These are phyloP conservation scores for Heliocybe sulcata DNA, from an alignment of 1,284 basidiomycete species.

Conservation along the genomic window DNA sequence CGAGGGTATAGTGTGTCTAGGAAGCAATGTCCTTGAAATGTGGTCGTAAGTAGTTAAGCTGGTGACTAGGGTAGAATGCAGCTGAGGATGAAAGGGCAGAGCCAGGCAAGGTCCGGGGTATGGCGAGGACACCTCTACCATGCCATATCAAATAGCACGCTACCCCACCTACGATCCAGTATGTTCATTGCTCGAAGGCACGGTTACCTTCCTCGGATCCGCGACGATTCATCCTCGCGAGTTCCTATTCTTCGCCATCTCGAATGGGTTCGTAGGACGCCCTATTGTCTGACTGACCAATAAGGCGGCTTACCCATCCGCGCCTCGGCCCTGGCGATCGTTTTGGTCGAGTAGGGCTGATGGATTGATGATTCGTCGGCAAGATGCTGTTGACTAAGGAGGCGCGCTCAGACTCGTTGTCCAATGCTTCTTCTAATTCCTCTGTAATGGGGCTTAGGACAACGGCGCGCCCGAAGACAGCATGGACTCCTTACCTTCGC, in stretches of 20 bases:
- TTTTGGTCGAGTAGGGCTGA: slow-evolving; percentile 16
- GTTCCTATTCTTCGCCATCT: slow-evolving; percentile 56
- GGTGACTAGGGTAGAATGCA: neutral
- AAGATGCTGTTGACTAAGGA: slow-evolving; percentile 41
- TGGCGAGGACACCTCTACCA: neutral
- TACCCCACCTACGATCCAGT: neutral
- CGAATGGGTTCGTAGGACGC: slow-evolving; percentile 48
- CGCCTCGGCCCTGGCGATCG: slow-evolving; percentile 15
- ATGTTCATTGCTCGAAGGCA: neutral
- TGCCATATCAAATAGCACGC: neutral
- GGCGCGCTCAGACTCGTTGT: slow-evolving; percentile 67
- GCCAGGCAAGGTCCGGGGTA: neutral
- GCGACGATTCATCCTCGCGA: slow-evolving; percentile 45
- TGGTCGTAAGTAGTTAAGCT: neutral
- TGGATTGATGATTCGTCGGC: slow-evolving; percentile 29
- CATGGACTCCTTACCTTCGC: slow-evolving; percentile 47
- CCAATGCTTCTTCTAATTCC: slow-evolving; percentile 54
- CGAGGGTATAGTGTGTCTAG: neutral
- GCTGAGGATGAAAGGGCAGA: neutral
- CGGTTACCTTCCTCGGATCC: neutral
- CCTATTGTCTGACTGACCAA: slow-evolving; percentile 37
- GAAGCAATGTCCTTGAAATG: neutral
- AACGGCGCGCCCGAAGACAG: neutral
- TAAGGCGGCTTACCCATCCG: slow-evolving; percentile 44
- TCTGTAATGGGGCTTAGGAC: slow-evolving; percentile 26